A percentile compares a stretch with the other conserved stretches of the same genome.
Conservation (phyloP, 129 eudicot species). For the Ambrosia trifida region DNA sequence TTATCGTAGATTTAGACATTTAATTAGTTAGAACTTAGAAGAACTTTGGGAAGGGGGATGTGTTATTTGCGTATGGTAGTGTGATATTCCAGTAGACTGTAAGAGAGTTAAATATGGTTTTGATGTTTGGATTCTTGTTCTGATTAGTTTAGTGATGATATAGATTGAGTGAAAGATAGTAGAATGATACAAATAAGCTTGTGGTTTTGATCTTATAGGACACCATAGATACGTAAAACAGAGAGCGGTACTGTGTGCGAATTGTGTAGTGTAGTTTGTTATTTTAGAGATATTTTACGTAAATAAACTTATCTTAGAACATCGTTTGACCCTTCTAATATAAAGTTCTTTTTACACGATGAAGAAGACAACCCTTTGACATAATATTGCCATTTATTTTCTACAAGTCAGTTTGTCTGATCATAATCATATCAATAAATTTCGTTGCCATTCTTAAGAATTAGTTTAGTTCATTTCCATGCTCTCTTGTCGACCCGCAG, state of each 20-base stretch:
- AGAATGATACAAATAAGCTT: conserved; percentile 5
- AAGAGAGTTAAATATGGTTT: not conserved
- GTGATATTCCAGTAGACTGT: conserved; percentile 9
- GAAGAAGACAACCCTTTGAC: not conserved
- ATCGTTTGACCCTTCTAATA: not conserved
- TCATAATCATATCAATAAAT: not conserved
- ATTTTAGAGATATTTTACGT: not conserved
- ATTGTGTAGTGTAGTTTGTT: not conserved
- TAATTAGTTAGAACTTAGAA: not conserved
- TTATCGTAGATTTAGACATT: not conserved
- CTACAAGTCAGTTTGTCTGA: conserved; percentile 16
- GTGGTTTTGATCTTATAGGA: conserved; percentile 4
- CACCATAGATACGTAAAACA: not conserved
- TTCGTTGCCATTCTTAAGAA: not conserved
- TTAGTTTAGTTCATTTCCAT: not conserved
- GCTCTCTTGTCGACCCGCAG: not conserved
- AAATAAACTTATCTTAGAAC: not conserved
- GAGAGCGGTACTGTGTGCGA: not conserved
- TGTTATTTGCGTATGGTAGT: not conserved
- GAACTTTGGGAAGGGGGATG: not conserved
- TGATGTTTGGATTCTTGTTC: not conserved
- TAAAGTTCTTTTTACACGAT: not conserved
- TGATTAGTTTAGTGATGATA: not conserved
- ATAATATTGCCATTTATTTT: not conserved
- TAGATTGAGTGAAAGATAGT: not conserved